phyloP scores from a whole-genome alignment of 2,329 filamentous ascomycete genomes.

The Daldinia sp. region DNA sequence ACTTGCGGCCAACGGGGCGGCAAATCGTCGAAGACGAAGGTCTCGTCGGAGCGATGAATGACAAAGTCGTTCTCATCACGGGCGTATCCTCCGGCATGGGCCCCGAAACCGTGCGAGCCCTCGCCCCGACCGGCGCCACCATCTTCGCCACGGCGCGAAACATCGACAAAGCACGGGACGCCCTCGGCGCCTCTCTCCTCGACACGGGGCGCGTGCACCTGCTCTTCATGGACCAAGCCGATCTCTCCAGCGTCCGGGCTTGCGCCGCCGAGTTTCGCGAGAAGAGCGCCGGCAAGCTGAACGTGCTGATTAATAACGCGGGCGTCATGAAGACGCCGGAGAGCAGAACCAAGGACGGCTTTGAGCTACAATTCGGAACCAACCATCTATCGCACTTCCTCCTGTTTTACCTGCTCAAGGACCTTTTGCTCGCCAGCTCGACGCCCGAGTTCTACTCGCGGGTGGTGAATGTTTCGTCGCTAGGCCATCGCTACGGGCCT shows the following conservation, averaged over 20 bases:
- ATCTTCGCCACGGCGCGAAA: conserved; percentile 55
- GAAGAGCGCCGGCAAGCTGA: conserved; percentile 4
- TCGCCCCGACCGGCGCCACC: conserved; percentile 55
- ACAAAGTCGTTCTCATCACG: neutral
- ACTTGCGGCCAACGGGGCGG: neutral
- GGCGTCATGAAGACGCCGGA: neutral
- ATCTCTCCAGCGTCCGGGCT: conserved; percentile 47
- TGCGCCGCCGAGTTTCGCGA: conserved; percentile 37
- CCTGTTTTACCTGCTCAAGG: conserved; percentile 59
- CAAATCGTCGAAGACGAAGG: neutral
- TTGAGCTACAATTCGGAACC: conserved; percentile 56
- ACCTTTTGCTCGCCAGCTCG: conserved; percentile 52
- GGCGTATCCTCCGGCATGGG: neutral
- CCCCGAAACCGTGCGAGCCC: conserved; percentile 41
- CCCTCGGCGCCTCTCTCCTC: conserved; percentile 42
- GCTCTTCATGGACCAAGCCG: conserved; percentile 45
- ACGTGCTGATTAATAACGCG: neutral
- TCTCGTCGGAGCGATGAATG: neutral
- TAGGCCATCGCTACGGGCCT: neutral
- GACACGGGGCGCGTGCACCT: conserved; percentile 46
- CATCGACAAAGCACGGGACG: conserved; percentile 46
- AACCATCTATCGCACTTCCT: conserved; percentile 65
- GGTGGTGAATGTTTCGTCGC: neutral
- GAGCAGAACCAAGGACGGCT: neutral
- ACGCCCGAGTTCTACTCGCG: conserved; percentile 41